Conservation (phyloP, 345 rosid species). For the Corchorus capsularis region DNA sequence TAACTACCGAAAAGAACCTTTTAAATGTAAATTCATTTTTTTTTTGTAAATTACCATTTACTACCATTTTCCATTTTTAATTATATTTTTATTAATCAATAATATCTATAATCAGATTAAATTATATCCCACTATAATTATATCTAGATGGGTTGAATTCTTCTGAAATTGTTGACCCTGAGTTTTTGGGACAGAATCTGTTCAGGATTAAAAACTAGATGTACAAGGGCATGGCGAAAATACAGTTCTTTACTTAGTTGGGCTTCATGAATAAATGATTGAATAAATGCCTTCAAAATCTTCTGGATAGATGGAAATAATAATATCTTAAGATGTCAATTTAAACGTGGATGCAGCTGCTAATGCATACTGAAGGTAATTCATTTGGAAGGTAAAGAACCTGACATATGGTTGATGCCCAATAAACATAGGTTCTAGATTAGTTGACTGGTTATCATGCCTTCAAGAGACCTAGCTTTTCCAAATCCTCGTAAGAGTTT, state of each 20-base stretch:
- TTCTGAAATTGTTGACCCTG: neutral
- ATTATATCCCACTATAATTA: no score
- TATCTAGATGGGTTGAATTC: neutral
- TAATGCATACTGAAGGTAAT: neutral
- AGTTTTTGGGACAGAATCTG: neutral
- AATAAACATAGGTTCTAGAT: neutral
- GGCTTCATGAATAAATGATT: neutral
- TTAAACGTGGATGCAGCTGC: neutral
- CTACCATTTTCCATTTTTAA: no score
- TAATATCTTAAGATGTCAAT: neutral
- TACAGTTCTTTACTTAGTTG: neutral
- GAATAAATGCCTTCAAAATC: slow-evolving; percentile 3
- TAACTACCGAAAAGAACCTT: no score
- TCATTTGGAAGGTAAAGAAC: neutral
- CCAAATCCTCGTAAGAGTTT: neutral
- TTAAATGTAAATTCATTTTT: no score
- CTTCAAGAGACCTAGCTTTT: neutral
- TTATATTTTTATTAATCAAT: no score
- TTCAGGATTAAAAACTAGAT: neutral
- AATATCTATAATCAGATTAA: no score
- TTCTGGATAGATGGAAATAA: neutral
- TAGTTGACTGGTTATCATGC: neutral
- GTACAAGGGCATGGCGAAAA: neutral
- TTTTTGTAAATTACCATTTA: no score
- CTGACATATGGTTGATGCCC: neutral